Evolutionary conservation across 2,329 filamentous ascomycete genomes (phyloP), one percentile per base, ranked within the genome.

Genomic region (Sporothrix brasiliensis): DNA sequence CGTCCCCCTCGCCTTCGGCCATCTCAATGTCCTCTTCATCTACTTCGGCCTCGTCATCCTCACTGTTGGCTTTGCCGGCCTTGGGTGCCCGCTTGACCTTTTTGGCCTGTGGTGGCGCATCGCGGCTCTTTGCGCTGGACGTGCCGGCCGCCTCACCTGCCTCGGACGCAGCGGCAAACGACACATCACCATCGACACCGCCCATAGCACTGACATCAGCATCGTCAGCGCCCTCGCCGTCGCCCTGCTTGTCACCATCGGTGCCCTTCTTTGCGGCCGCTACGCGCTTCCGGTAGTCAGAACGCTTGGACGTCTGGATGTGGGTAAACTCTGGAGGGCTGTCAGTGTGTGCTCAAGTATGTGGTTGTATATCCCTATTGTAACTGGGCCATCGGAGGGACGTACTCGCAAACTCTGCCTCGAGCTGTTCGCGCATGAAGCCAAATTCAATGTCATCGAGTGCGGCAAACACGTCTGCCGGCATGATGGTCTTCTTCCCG

Each of bases 401-500:
- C 88, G 63, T 78, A 92, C 91, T 93, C 54, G 87, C 86, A 77
- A 93, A 90, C 79, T 94, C 92, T 6, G 88, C 89, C 79, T 94
- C 90, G 44, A 94, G 82, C 47, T 88, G 84, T 70, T 83, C 83
- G 16, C 87, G 86, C 70, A 92, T 82, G 77, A 94, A 93, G n/a
- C 84, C 84, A 65, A 92, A 92, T 78, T 94, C 92, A 61, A 89
- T 86, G 50, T 92, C 89, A n/a, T 91, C 88, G 61, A 95, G 84
- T 0, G 91, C 92, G 66, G 89, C 88, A 76, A 94, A 89, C 53
- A 95, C 91, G 77, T 94, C 91, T 53, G 86, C 84, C 0, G 91
- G 91, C 75, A 88, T 86, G 75, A 95, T 91, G 0, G 91, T 94
- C 82, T 94, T 94, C 78, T 93, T 91, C 77, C 86, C 87, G n/a